phyloP scores from a whole-genome alignment of 2,329 filamentous ascomycete genomes.

The Penicillium janthinellum region DNA sequence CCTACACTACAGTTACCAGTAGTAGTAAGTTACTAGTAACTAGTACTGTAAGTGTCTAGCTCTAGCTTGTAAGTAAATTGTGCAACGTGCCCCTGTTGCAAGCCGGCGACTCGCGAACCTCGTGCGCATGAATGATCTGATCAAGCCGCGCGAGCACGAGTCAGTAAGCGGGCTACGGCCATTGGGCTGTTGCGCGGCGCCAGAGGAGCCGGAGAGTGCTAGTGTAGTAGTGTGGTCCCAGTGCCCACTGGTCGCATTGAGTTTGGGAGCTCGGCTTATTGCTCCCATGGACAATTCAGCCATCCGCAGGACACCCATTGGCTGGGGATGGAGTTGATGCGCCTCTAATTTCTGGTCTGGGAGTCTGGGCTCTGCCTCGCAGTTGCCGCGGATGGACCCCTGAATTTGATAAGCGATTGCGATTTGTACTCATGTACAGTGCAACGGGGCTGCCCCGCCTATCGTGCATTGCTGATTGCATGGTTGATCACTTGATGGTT shows the following conservation, averaged over 20 bases:
- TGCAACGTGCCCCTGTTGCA: too few relatives aligned
- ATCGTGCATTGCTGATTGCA: too few relatives aligned
- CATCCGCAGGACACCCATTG: too few relatives aligned
- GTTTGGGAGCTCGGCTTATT: background rate
- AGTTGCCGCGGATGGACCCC: background rate
- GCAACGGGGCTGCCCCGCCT: background rate
- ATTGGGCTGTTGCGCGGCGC: background rate
- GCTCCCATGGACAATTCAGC: too few relatives aligned
- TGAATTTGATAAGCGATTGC: background rate
- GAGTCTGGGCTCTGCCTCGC: too few relatives aligned
- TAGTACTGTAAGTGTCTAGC: background rate
- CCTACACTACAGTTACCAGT: too few relatives aligned
- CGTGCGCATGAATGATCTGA: background rate
- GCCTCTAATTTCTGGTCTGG: too few relatives aligned
- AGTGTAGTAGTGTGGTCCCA: background rate
- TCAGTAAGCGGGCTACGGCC: background rate
- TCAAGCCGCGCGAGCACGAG: constrained; percentile 1
- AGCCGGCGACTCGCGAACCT: too few relatives aligned
- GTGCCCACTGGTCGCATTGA: background rate
- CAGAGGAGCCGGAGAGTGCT: background rate
- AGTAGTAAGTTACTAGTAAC: too few relatives aligned
- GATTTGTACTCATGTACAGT: background rate
- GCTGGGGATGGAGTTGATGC: too few relatives aligned
- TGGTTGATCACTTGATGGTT: background rate
- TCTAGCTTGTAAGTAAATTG: background rate